Base-by-base conservation (phyloP, 352 stramenopile genomes). In the Plasmopara muralis region DNA sequence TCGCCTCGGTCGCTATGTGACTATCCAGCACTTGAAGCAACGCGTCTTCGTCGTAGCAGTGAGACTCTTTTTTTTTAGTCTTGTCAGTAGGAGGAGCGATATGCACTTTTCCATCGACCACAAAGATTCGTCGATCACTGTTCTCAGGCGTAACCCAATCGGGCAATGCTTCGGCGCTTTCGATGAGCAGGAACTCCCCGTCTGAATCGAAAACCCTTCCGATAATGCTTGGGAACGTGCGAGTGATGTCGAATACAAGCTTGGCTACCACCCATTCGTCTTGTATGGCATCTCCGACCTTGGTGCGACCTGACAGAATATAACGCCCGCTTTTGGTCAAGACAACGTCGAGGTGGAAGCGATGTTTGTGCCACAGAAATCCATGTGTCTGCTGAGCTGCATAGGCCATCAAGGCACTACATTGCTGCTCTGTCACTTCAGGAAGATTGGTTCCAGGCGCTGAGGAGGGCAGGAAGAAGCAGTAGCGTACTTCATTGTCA, bases 151-250 rank as follows among this genome's bases (percentile, higher is more conserved):
- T 71, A 42, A 85, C 66, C 80, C 80, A 89, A 31, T 82, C 60
- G 4, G 77, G 80, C 15, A 91, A 59, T 34, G 57, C 57, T 33
- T 89, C 72, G n/a, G 80, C 80, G 28, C 68, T 75, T 58, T 89
- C 77, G 55, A 91, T 87, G 49, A 91, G 68, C 31, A 91, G 49
- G 55, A 91, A 89, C 53, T 91, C 73, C 31, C 80, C 80, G 56
- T 89, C 80, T 4, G 62, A 53, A 55, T 89, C 80, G 5, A 25
- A 54, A 6, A 84, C 50, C 8, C 70, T 57, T 18, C 69, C 62
- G 9, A 85, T 44, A 13, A 84, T 52, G 16, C 64, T 43, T 25
- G 55, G 48, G 40, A 74, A 63, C 10, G 37, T 47, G 14, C 28
- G 59, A 0, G 75, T 79, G 33, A 88, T 55, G 49, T 68, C 60